phyloP scores from a whole-genome alignment of 1,284 basidiomycete genomes.

The Apiotrichum akiyoshidainum region DNA sequence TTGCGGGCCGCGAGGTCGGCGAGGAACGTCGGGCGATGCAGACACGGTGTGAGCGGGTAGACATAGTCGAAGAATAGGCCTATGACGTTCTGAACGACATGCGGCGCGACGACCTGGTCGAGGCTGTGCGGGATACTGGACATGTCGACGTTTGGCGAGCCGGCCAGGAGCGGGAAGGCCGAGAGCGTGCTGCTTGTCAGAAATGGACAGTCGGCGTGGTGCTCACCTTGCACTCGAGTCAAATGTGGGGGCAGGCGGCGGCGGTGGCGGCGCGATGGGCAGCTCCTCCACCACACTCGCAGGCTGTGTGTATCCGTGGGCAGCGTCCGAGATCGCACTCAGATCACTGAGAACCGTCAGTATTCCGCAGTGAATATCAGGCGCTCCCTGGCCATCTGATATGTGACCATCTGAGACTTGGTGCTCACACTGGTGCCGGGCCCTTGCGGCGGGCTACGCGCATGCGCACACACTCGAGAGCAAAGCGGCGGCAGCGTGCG shows the following conservation, averaged over 20 bases:
- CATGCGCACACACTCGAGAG: conserved; percentile 41
- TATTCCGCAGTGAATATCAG: no score
- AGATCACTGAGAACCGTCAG: conserved; percentile 9
- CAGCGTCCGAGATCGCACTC: conserved; percentile 37
- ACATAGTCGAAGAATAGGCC: conserved; percentile 45
- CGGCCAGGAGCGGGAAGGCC: conserved; percentile 10
- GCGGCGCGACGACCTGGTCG: conserved; percentile 33
- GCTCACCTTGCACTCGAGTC: conserved; percentile 1
- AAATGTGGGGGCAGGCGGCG: background rate
- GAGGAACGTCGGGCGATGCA: conserved; percentile 44
- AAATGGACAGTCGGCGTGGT: background rate
- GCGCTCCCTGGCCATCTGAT: no score
- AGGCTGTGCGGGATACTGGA: conserved; percentile 27
- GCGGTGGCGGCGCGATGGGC: background rate
- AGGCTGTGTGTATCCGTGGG: conserved; percentile 22
- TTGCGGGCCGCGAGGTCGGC: conserved; percentile 30
- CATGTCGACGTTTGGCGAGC: conserved; percentile 12
- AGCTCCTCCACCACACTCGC: background rate
- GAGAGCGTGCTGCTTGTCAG: background rate
- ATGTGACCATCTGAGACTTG: conserved; percentile 22
- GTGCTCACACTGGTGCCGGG: conserved; percentile 42
- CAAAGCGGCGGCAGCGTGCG: conserved; percentile 42
- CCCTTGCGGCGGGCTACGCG: conserved; percentile 37
- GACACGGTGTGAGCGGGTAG: conserved; percentile 40
- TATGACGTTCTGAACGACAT: conserved; percentile 38